phyloP scores from a whole-genome alignment of 352 stramenopile species.

The Globisporangium emineosum region DNA sequence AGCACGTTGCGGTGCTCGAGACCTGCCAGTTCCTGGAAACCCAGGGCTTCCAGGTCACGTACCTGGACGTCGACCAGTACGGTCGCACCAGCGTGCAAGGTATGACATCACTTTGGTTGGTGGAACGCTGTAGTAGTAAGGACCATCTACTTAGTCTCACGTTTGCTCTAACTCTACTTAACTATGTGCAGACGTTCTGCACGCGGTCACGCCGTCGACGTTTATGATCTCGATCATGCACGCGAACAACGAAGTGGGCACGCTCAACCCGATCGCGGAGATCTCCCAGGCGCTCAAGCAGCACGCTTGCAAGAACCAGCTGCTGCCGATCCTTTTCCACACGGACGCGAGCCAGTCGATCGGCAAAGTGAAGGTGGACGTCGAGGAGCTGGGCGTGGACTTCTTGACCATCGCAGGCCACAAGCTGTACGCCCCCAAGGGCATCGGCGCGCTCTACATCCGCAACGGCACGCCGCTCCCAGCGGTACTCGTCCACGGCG shows the following conservation, averaged over 20 bases:
- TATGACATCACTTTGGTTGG: too few species aligned
- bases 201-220: conserved; percentile 81
- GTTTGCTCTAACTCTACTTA: not conserved
- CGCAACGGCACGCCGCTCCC: conserved; percentile 35
- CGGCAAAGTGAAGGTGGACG: conserved; percentile 91
- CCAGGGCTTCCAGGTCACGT: conserved; percentile 66
- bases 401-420: conserved; percentile 96
- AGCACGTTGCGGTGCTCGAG: conserved; percentile 93
- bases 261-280: conserved; percentile 92
- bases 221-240: conserved; percentile 96
- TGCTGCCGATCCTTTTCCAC: conserved; percentile 89
- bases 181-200: conserved; percentile 57
- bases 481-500: conserved; percentile 87
- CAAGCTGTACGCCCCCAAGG: conserved; percentile 97
- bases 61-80: conserved; percentile 53
- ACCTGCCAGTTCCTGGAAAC: conserved; percentile 64
- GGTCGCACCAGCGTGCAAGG: conserved; percentile 47
- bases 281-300: conserved; percentile 61
- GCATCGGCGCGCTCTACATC: conserved; percentile 81
- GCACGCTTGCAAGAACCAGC: conserved; percentile 24
- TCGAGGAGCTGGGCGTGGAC: conserved; percentile 86
- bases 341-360: conserved; percentile 96
- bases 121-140: too few species aligned
- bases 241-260: conserved; percentile 98
- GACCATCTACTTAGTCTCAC: too few species aligned